Evolutionary conservation across 1,139 yeast species (phyloP).

Genomic region (Debaryomyces subglobosus): DNA sequence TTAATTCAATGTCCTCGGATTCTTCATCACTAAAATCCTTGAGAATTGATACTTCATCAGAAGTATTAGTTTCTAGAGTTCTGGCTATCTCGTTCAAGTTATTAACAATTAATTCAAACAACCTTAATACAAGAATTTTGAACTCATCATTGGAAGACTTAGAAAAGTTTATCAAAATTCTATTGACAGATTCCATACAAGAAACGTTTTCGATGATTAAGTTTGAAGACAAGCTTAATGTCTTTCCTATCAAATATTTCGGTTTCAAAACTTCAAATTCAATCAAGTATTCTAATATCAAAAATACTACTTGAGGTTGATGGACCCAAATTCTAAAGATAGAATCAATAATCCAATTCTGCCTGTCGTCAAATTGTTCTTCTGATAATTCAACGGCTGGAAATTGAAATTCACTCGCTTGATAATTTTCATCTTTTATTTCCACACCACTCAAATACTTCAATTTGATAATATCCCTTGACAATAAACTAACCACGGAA

Average conservation of each 20-base stretch:
- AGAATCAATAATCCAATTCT: constrained; percentile 59
- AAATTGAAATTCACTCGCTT: constrained; percentile 36
- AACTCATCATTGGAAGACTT: constrained; percentile 16
- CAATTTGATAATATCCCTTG: constrained; percentile 57
- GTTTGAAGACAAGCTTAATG: constrained; percentile 40
- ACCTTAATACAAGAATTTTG: constrained; percentile 30
- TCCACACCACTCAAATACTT: constrained; percentile 41
- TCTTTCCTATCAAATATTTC: constrained; percentile 43
- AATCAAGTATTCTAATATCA: constrained; percentile 67
- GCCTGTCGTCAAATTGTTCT: constrained; percentile 31
- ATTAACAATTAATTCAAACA: constrained; percentile 38
- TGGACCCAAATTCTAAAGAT: constrained; percentile 77
- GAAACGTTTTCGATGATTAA: constrained; percentile 47
- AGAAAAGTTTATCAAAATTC: constrained; percentile 32
- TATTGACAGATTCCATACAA: constrained; percentile 48
- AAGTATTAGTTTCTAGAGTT: constrained; percentile 27
- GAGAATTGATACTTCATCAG: constrained; percentile 23
- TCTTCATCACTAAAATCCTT: constrained; percentile 32
- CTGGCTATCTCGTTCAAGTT: constrained; percentile 37
- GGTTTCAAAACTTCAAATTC: constrained; percentile 52
- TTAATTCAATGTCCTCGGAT: constrained; percentile 24
- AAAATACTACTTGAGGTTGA: constrained; percentile 79
- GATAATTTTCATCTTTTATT: constrained; percentile 32
- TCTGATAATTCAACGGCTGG: constrained; percentile 44
- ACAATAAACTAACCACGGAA: constrained; percentile 75